Conservation (phyloP, 768 basidiomycete genomes). For the Antrodiella citrinella region DNA sequence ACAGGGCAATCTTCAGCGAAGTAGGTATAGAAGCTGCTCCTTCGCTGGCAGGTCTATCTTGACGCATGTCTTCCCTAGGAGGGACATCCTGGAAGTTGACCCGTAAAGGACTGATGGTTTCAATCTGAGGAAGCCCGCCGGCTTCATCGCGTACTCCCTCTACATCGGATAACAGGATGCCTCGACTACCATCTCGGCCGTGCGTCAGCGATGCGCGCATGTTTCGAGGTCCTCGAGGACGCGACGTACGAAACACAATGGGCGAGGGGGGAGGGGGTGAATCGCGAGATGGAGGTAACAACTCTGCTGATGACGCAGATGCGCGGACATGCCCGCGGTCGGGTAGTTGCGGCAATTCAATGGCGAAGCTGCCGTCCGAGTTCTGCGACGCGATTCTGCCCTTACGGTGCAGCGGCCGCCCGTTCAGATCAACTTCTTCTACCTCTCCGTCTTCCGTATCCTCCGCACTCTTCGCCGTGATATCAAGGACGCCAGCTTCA, state of each 20-base stretch:
- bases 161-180: constrained; percentile 18
- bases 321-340: constrained; percentile 13
- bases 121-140: not conserved
- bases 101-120: constrained; percentile 6
- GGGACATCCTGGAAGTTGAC: constrained; percentile 20
- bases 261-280: constrained; percentile 4
- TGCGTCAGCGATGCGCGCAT: constrained; percentile 11
- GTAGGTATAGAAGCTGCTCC: constrained; percentile 16
- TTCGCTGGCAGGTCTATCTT: not conserved
- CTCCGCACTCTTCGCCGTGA: constrained; percentile 5
- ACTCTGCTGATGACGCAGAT: constrained; percentile 3
- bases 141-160: not conserved
- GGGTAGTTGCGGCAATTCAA: constrained; percentile 19
- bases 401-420: constrained; percentile 6
- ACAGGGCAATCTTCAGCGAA: constrained; percentile 18
- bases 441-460: constrained; percentile 13
- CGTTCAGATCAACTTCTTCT: constrained; percentile 8
- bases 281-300: constrained; percentile 8
- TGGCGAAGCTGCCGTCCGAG: constrained; percentile 24
- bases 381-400: constrained; percentile 21
- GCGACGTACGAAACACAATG: constrained; percentile 15
- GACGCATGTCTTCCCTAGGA: constrained; percentile 8
- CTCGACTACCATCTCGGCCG: constrained; percentile 15
- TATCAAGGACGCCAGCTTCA: constrained; percentile 10
- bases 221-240: constrained; percentile 19